phyloP scores from a whole-genome alignment of 2,329 filamentous ascomycete genomes.

The Monosporascus sp. region DNA sequence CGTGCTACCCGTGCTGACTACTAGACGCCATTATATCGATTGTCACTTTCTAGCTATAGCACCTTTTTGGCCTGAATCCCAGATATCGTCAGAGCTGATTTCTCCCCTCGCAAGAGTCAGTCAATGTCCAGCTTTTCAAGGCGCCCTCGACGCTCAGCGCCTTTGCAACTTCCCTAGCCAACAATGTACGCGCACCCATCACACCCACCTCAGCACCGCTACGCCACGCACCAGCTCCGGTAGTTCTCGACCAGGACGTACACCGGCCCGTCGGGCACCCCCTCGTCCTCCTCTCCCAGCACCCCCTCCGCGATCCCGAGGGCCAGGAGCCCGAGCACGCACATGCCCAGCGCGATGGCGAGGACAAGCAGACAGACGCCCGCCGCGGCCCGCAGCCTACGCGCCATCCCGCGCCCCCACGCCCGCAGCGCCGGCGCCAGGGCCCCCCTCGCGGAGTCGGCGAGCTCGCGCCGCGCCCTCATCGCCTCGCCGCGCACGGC shows the following conservation, averaged over 20 bases:
- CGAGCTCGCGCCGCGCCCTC: background rate
- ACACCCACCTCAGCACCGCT: background rate
- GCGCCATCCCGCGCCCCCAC: background rate
- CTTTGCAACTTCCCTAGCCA: too few species aligned
- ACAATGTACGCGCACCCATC: too few species aligned
- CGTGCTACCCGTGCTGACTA: too few species aligned
- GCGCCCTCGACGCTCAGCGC: too few species aligned
- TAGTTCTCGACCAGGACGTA: background rate
- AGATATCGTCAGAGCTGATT: too few species aligned
- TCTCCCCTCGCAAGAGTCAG: too few species aligned
- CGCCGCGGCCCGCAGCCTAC: background rate
- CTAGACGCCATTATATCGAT: background rate
- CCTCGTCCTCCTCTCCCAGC: constrained; percentile 17
- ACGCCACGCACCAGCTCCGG: constrained; percentile 4
- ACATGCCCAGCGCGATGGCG: background rate
- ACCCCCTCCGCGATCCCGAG: constrained; percentile 36
- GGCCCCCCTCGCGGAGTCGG: background rate
- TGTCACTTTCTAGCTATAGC: background rate
- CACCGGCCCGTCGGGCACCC: background rate
- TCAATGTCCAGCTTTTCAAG: too few species aligned
- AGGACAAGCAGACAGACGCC: background rate
- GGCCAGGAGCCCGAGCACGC: background rate
- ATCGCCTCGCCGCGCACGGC: background rate
- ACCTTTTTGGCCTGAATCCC: too few species aligned
- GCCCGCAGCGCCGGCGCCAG: background rate